These are phyloP conservation scores for Thinopyrum elongatum DNA, from an alignment of 176 grass and related monocot species.

Conservation along the genomic window DNA sequence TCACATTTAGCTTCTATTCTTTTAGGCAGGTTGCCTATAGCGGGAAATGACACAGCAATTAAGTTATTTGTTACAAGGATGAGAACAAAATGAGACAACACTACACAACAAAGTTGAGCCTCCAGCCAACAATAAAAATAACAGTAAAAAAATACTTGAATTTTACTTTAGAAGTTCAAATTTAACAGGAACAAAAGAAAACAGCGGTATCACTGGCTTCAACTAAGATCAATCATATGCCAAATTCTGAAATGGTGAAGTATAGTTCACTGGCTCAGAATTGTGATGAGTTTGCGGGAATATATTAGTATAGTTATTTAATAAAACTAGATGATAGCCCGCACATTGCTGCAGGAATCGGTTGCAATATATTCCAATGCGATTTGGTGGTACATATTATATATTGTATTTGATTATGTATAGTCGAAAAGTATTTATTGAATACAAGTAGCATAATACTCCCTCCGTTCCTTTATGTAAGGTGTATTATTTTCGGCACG, in stretches of 20 bases:
- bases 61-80: neutral
- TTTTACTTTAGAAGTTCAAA: neutral
- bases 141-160: neutral
- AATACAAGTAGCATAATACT: too few species aligned
- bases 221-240: neutral
- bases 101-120: neutral
- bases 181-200: slow-evolving; percentile 1
- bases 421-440: too few species aligned
- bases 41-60: neutral
- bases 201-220: neutral
- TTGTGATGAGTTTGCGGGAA: neutral
- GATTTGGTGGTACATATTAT: too few species aligned
- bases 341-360: too few species aligned
- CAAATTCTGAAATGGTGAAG: neutral
- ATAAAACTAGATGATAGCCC: neutral
- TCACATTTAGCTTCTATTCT: neutral
- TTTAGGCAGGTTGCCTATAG: neutral
- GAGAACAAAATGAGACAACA: neutral
- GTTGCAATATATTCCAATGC: too few species aligned
- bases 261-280: neutral
- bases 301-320: neutral
- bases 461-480: too few species aligned
- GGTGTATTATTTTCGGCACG: too few species aligned
- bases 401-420: too few species aligned
- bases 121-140: neutral